Base-by-base conservation (phyloP, 768 basidiomycete species). In the Agrocybe pediades region DNA sequence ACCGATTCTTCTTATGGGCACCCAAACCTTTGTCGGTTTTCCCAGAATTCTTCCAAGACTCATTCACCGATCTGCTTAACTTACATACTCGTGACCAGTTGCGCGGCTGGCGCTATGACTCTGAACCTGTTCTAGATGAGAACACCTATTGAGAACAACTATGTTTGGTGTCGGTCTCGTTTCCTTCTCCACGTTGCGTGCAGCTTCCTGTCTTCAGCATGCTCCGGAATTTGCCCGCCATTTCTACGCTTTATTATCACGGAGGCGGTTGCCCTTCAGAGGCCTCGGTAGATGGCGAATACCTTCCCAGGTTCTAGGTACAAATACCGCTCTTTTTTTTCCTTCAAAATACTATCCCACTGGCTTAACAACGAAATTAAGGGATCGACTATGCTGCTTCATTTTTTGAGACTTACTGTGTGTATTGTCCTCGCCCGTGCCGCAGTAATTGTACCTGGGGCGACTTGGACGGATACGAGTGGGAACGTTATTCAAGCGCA, bases 401-500 rank as follows among this genome's bases (percentile, higher is more conserved):
- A n/a, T 17, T 47, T 42, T 15, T 36, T 42, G n/a, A 36, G 33
- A 3, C 19, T 51, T 24, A 23, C 49, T 36, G 20, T 53, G 30
- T 45, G 58, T 40, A 27, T 60, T n/a, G 55, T 54, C 15, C 63
- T 33, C 27, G 51, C 64, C 6, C 60, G 54, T 15, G 71, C 74
- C 27, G 69, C 72, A 9, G 76, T 82, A 49, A 83, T 86, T 51
- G 83, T 85, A 9, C 78, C 84, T 9, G 84, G 84, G 11, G 83
- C 84, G 7, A 73, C 76, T 6, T 85, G 84, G 84, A 79, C 74
- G 6, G 84, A 86, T 60, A 84, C 83, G 9, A 76, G 72, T 54
- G 84, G 84, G 2, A 84, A 80, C 61, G 68, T 74, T 15, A 86
- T 86, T 7, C 84, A 86, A 60, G 84, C 82, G 5, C 84, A 86